Percentiles rank a stretch among this genome's conserved stretches.
These are phyloP conservation scores for Fistulifera pelliculosa DNA, from an alignment of 108 stramenopile species.

Conservation along the genomic window DNA sequence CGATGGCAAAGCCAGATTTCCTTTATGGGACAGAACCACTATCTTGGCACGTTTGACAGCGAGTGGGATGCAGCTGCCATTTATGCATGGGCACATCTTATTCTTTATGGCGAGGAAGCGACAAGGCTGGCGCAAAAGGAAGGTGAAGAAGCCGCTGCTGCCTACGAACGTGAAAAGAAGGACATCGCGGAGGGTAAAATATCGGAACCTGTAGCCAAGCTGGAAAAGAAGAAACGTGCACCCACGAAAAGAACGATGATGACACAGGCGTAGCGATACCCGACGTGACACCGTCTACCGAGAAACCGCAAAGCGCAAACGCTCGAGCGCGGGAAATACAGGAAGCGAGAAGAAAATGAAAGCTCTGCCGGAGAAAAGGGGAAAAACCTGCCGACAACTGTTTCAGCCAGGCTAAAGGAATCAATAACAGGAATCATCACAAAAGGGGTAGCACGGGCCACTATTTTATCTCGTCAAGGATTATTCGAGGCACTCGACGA, in stretches of 20 bases:
- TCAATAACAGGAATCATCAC: slow-evolving; percentile 23
- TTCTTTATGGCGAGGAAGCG: slow-evolving; percentile 77
- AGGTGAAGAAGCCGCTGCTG: slow-evolving; percentile 83
- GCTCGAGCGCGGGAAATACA: background rate
- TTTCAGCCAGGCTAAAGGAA: slow-evolving; percentile 11
- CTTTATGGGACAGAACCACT: slow-evolving; percentile 77
- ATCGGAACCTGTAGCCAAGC: slow-evolving; percentile 37
- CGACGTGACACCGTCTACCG: slow-evolving; percentile 7
- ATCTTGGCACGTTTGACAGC: slow-evolving; percentile 83
- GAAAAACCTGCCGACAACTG: slow-evolving; percentile 3
- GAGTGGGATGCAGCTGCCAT: slow-evolving; percentile 89
- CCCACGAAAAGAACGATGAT: slow-evolving; percentile 20
- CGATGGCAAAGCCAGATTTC: slow-evolving; percentile 88
- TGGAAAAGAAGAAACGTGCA: slow-evolving; percentile 42
- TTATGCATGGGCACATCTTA: slow-evolving; percentile 32
- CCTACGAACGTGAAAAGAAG: slow-evolving; percentile 69
- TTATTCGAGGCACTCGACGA: background rate
- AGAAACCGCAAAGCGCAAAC: slow-evolving; percentile 19
- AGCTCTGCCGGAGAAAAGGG: slow-evolving; percentile 4
- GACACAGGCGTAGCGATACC: slow-evolving; percentile 13
- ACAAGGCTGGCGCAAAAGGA: slow-evolving; percentile 76
- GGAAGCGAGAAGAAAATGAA: slow-evolving; percentile 11
- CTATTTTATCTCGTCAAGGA: background rate
- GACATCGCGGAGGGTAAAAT: slow-evolving; percentile 68
- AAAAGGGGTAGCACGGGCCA: slow-evolving; percentile 22